Evolutionary conservation across 1,139 yeast species (phyloP).

Genomic region (Blastobotrys niveus): DNA sequence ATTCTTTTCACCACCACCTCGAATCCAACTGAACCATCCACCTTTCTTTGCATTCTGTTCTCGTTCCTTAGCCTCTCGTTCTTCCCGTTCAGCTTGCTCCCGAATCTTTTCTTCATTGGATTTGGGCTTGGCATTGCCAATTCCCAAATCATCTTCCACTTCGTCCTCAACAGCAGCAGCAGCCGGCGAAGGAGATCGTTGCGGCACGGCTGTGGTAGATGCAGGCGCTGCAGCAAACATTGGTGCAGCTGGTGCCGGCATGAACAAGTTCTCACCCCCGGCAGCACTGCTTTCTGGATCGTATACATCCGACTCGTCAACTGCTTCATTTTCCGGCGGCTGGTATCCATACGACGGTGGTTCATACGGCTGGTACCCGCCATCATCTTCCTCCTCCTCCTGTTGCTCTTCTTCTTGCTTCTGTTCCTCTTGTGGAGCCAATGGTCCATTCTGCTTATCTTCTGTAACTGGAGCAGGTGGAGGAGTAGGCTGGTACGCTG

Average conservation of each 20-base stretch:
- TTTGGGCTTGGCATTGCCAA: constrained; percentile 24
- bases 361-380: constrained; percentile 22
- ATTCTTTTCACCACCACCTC: constrained; percentile 50
- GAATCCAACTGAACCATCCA: constrained; percentile 22
- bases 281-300: background rate
- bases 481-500: constrained; percentile 5
- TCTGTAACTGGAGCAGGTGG: background rate
- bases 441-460: background rate
- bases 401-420: background rate
- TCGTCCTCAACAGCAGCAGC: constrained; percentile 31
- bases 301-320: background rate
- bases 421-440: background rate
- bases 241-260: constrained; percentile 13
- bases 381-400: constrained; percentile 19
- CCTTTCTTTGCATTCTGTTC: constrained; percentile 18
- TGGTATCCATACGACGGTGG: constrained; percentile 23
- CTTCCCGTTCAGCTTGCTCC: constrained; percentile 16
- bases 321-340: constrained; percentile 14
- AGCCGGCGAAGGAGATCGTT: too few relatives aligned
- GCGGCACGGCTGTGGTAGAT: constrained; percentile 5
- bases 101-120: constrained; percentile 16
- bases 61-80: constrained; percentile 18
- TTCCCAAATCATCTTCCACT: constrained; percentile 33
- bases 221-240: constrained; percentile 7
- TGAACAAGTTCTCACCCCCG: constrained; percentile 9